phyloP scores from a whole-genome alignment of 768 basidiomycete genomes.

The Kwoniella dendrophila region DNA sequence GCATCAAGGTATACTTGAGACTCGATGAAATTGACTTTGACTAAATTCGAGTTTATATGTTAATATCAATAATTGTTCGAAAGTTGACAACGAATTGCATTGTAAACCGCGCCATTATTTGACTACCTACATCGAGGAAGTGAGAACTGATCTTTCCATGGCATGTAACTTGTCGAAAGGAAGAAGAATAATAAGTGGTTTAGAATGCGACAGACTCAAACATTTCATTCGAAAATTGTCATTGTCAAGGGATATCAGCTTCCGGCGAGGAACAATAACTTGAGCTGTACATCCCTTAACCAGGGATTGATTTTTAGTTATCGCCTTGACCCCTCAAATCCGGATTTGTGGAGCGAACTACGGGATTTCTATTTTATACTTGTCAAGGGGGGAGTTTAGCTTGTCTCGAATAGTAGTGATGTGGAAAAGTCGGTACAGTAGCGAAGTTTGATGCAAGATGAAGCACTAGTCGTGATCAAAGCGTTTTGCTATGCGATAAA shows the following conservation, averaged over 20 bases:
- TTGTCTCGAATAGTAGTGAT: not conserved
- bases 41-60: no score
- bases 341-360: constrained; percentile 2
- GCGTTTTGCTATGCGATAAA: not conserved
- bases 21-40: no score
- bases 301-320: not conserved
- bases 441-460: not conserved
- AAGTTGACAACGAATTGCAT: no score
- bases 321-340: constrained; percentile 1
- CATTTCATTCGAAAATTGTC: not conserved
- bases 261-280: not conserved
- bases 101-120: no score
- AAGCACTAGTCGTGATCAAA: not conserved
- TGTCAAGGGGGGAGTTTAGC: not conserved
- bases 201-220: no score
- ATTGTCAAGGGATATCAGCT: not conserved
- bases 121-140: no score
- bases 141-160: no score
- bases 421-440: not conserved
- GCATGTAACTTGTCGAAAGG: not conserved
- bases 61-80: no score
- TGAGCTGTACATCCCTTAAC: not conserved
- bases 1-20: no score
- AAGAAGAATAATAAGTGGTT: not conserved
- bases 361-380: not conserved